Evolutionary conservation across 139 green algal genomes (phyloP), one percentile per base, ranked within the genome.

Genomic region (Chlorella ohadii): DNA sequence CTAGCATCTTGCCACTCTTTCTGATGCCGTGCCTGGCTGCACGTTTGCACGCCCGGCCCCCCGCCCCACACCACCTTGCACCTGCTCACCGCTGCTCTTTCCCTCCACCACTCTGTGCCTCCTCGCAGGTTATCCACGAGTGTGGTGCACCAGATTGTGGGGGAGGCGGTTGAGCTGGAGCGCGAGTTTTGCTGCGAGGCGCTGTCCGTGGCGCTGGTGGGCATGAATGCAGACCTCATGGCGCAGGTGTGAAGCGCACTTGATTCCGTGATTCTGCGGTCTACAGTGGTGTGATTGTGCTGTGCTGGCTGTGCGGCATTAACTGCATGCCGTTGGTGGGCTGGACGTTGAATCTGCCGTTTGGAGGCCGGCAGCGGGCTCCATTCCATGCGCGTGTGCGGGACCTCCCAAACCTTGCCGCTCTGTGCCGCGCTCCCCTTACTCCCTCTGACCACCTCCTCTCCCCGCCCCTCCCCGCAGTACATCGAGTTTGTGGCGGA

Each of bases 401-500:
- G n/a, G n/a, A n/a, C n/a, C n/a, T n/a, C n/a, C n/a, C n/a, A n/a
- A n/a, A n/a, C n/a, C n/a, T n/a, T n/a, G n/a, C n/a, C n/a, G n/a
- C n/a, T n/a, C n/a, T n/a, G n/a, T n/a, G n/a, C n/a, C n/a, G n/a
- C n/a, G n/a, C n/a, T n/a, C n/a, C n/a, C n/a, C n/a, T n/a, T n/a
- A n/a, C n/a, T n/a, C n/a, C n/a, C n/a, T n/a, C 64, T 16, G 39
- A 41, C 64, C 64, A 2, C 66, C 33, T 13, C 70, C 70, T 39
- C 38, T 27, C 38, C 38, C 22, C 36, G 66, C 34, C 66, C 66
- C 15, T 33, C 23, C 1, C 36, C 67, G 78, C 78, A 81, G 61
- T 96, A 95, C 89, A 95, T 96, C 80, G 84, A 93, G 79, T 96
- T 94, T 86, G 93, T 96, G n/a, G 93, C 93, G 13, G 92, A 96